Conservation (phyloP, 2,329 filamentous ascomycete species). For the Dichotomopilus funicola region DNA sequence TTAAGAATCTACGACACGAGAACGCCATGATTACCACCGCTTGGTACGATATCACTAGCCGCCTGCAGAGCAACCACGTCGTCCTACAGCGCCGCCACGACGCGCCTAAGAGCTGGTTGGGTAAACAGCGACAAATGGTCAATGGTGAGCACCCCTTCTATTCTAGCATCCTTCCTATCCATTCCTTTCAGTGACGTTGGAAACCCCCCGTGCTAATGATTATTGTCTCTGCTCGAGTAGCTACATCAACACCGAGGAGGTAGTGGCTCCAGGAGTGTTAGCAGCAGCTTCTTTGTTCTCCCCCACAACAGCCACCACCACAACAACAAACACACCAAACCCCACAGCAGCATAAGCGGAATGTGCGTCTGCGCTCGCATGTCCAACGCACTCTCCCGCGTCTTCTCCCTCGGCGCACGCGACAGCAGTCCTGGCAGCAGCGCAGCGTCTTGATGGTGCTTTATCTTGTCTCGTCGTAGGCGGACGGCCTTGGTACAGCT, state of each 20-base stretch:
- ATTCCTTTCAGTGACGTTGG: background rate
- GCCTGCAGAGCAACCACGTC: conserved; percentile 77
- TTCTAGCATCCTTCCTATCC: background rate
- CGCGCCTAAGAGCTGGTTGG: conserved; percentile 73
- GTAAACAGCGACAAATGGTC: conserved; percentile 70
- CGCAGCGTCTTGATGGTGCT: background rate
- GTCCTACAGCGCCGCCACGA: conserved; percentile 69
- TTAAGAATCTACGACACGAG: conserved; percentile 68
- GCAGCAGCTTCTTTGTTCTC: background rate
- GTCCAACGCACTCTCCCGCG: no score
- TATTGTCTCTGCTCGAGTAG: conserved; percentile 21
- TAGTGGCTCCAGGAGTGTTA: conserved; percentile 30
- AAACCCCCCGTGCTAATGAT: background rate
- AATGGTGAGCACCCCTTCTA: conserved; percentile 40
- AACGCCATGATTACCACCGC: conserved; percentile 74
- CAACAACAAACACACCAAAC: no score
- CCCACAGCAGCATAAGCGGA: no score
- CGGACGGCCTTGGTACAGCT: background rate
- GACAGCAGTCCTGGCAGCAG: background rate
- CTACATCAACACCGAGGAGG: conserved; percentile 37
- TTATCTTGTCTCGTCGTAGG: background rate
- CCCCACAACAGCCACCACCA: no score
- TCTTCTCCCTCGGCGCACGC: no score
- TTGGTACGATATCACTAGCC: conserved; percentile 75
- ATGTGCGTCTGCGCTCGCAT: no score